Evolutionary conservation across 129 eudicot species (phyloP).

Genomic region (Helianthus tuberosus): DNA sequence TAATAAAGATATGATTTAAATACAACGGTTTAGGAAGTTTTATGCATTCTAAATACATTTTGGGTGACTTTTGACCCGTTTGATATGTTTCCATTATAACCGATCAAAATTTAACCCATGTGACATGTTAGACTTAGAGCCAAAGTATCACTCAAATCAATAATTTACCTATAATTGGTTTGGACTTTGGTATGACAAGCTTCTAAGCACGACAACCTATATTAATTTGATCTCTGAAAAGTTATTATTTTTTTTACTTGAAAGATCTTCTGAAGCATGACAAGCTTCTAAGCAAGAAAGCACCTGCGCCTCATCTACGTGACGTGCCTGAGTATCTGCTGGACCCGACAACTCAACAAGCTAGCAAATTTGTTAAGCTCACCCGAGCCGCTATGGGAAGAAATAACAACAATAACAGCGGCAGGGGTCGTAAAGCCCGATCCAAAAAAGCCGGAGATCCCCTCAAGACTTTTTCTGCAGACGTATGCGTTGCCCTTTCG

Average conservation of each 20-base stretch:
- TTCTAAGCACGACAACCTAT: too few species aligned
- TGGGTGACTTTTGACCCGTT: too few species aligned
- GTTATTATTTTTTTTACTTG: background rate
- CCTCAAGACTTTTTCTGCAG: constrained; percentile 73
- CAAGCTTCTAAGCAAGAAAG: constrained; percentile 86
- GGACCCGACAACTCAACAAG: constrained; percentile 90
- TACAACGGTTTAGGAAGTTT: too few species aligned
- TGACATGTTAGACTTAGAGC: too few species aligned
- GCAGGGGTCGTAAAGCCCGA: constrained; percentile 59
- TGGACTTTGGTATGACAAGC: too few species aligned
- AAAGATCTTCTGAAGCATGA: constrained; percentile 95
- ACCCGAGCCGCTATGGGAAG: constrained; percentile 85
- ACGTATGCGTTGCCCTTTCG: constrained; percentile 39
- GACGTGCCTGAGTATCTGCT: constrained; percentile 83
- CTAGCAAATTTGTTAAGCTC: constrained; percentile 83
- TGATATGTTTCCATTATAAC: too few species aligned
- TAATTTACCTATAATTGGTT: too few species aligned
- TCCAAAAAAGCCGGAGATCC: constrained; percentile 73
- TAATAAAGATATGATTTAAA: too few species aligned
- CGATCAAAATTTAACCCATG: too few species aligned
- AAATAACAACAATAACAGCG: constrained; percentile 36
- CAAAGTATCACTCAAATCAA: too few species aligned
- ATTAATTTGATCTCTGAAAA: background rate
- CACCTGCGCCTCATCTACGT: constrained; percentile 79
- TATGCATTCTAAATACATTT: too few species aligned